These are phyloP conservation scores for Trypanosoma scelopori DNA, from an alignment of 208 protist species.

Conservation along the genomic window DNA sequence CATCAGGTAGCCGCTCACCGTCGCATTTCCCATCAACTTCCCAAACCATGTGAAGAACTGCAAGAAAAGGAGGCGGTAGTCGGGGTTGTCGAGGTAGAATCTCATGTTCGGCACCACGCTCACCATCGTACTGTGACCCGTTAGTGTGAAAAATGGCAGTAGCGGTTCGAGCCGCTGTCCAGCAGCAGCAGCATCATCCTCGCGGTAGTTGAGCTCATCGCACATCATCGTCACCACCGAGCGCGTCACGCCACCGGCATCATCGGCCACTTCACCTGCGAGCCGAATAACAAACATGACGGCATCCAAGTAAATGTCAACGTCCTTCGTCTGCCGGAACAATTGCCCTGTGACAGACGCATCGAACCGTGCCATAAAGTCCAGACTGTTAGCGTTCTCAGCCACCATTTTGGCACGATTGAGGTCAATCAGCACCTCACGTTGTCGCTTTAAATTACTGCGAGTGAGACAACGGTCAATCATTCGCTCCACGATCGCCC, in stretches of 20 bases:
- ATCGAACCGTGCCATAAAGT: slow-evolving; percentile 19
- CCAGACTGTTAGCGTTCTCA: slow-evolving; percentile 30
- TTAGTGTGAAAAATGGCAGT: slow-evolving; percentile 80
- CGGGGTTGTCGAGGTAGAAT: slow-evolving; percentile 43
- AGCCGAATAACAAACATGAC: slow-evolving; percentile 83
- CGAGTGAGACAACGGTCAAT: slow-evolving; percentile 51
- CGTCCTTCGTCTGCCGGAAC: slow-evolving; percentile 64
- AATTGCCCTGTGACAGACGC: slow-evolving; percentile 60
- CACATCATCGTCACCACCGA: slow-evolving; percentile 82
- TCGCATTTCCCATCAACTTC: slow-evolving; percentile 85
- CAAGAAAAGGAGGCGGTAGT: slow-evolving; percentile 35
- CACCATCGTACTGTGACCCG: slow-evolving; percentile 79
- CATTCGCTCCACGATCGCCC: slow-evolving; percentile 75
- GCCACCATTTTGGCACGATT: slow-evolving; percentile 38
- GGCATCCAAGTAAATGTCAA: slow-evolving; percentile 65
- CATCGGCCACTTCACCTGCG: slow-evolving; percentile 51
- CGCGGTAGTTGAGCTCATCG: slow-evolving; percentile 80
- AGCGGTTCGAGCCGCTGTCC: slow-evolving; percentile 61
- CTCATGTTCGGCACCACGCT: slow-evolving; percentile 84
- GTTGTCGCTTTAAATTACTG: slow-evolving; percentile 26
- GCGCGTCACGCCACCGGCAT: slow-evolving; percentile 86
- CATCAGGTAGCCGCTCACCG: slow-evolving; percentile 79
- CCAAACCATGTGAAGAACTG: slow-evolving; percentile 71
- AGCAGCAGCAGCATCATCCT: slow-evolving; percentile 34
- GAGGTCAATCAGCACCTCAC: slow-evolving; percentile 57